Evolutionary conservation across 306 rosid species (phyloP), one percentile per base, ranked within the genome.

Genomic region (Pterocarpus macrocarpus): DNA sequence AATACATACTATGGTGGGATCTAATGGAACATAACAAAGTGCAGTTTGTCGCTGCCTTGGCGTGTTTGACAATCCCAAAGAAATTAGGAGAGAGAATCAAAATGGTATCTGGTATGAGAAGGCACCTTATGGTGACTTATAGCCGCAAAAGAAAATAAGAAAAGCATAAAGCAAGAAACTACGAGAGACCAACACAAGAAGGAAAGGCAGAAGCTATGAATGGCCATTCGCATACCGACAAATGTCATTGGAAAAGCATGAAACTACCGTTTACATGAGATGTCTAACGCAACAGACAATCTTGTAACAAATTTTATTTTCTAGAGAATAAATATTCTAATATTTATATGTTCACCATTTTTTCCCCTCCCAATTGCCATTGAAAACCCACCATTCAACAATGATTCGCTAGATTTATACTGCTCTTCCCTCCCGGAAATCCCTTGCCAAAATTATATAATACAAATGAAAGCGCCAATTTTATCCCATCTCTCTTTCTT

Each of bases 31-130:
- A 39, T 1, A 13, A 50, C 34, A 30, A 14, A 50, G 6, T 32
- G 69, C 7, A 4, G n/a, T 53, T 76, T 53, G 83, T 53, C 53
- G 59, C 44, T 9, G 69, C 69, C 75, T 74, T 75, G 58, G 71
- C 66, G 43, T 45, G 76, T 64, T 75, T 75, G 39, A 17, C 50
- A 8, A 71, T 71, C 14, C 34, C 22, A 59, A 52, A 77, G 28
- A 65, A 73, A 44, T 38, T 11, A 33, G 47, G 62, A 71, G 41
- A 38, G 11, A 55, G 52, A 30, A 69, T 32, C 30, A 34, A 11
- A 3, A 53, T 35, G 52, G 62, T 2, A 32, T 47, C 3, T 2
- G 11, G 7, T 0, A 43, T 17, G 10, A 69, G 50, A 69, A 44
- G 62, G 7, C 50, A 79, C 52, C 47, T 44, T 7, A 12, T 32